These are phyloP conservation scores for Kodamaea sp. DNA, from an alignment of 1,139 yeast genomes.

Conservation along the genomic window DNA sequence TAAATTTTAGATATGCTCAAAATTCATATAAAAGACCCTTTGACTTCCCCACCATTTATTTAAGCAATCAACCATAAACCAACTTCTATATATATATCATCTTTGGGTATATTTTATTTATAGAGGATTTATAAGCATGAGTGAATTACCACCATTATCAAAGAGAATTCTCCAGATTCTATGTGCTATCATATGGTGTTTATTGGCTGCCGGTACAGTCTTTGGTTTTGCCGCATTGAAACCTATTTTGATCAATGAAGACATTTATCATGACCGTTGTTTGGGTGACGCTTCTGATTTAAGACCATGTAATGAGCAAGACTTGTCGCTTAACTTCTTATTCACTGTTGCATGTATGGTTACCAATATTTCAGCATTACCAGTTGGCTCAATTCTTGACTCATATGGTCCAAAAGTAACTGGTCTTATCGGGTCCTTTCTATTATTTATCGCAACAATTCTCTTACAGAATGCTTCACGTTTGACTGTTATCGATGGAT, in stretches of 20 bases:
- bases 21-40: too few species aligned
- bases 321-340: conserved; percentile 72
- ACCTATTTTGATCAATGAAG: conserved; percentile 72
- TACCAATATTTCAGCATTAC: conserved; percentile 78
- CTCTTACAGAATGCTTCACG: conserved; percentile 37
- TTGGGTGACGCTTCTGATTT: conserved; percentile 20
- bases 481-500: conserved; percentile 48
- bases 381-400: conserved; percentile 79
- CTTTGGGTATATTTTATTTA: too few species aligned
- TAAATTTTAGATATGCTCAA: too few species aligned
- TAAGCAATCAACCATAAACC: too few species aligned
- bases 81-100: too few species aligned
- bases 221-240: conserved; percentile 94
- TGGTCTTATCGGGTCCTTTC: conserved; percentile 67
- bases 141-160: conserved; percentile 9
- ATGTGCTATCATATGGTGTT: conserved; percentile 83
- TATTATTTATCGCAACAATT: conserved; percentile 53
- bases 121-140: too few species aligned
- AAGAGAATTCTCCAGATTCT: conserved; percentile 42
- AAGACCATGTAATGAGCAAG: conserved; percentile 63
- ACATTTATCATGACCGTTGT: conserved; percentile 69
- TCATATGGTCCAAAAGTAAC: conserved; percentile 74
- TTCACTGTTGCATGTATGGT: conserved; percentile 84
- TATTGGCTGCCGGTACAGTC: conserved; percentile 87
- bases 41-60: too few species aligned